Evolutionary conservation across 306 rosid species (phyloP).

Genomic region (Vigna hirtella): DNA sequence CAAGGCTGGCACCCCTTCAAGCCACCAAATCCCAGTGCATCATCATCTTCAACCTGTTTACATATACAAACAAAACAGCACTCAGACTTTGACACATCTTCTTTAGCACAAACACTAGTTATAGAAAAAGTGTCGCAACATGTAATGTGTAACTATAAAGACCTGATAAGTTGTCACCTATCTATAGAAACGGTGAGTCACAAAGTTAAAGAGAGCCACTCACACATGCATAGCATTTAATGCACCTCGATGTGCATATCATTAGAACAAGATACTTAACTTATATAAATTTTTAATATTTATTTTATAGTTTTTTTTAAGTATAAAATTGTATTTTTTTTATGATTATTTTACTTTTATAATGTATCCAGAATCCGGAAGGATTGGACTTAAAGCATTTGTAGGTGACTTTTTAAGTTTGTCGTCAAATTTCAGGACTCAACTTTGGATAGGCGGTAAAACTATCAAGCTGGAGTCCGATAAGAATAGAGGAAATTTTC

Average conservation of each 20-base stretch:
- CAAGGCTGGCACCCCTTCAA: slow-evolving; percentile 1
- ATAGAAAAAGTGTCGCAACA: background rate
- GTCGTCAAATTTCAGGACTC: no score
- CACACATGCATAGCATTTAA: background rate
- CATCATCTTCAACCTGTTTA: slow-evolving; percentile 1
- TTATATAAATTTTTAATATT: no score
- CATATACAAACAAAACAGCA: slow-evolving; percentile 20
- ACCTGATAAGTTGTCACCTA: slow-evolving; percentile 2
- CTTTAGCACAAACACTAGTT: background rate
- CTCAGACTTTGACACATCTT: background rate
- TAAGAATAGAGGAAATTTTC: no score
- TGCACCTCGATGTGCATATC: background rate
- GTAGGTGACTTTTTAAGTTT: no score
- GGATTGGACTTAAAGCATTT: no score
- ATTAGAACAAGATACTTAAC: no score
- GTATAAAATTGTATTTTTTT: no score
- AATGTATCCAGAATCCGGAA: no score
- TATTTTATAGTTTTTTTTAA: no score
- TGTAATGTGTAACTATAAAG: slow-evolving; percentile 25
- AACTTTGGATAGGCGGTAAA: no score
- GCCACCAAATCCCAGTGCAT: background rate
- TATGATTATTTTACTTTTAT: no score
- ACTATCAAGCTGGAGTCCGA: no score
- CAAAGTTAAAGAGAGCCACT: background rate
- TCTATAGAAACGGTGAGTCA: background rate